Evolutionary conservation across 106 monocot species (phyloP), one percentile per base, ranked within the genome.

Genomic region (Phalaenopsis aphrodite): DNA sequence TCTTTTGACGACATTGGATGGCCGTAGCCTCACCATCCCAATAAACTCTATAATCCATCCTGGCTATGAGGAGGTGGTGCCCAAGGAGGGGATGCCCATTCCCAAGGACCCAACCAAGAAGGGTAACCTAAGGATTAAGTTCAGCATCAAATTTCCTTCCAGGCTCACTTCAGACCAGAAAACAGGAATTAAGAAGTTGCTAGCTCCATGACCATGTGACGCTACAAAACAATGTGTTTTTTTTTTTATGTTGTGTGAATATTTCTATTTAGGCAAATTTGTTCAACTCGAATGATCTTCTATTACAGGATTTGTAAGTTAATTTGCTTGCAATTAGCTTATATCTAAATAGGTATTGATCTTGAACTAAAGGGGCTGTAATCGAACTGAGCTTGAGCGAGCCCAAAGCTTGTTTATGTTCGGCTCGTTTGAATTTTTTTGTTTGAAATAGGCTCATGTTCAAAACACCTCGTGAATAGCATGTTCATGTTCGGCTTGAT

Each of bases 41-140:
- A 55, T 82, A 4, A 82, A 77, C 77, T 77, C 67, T n/a, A 55
- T 82, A 48, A 77, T 82, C 61, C 77, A 77, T 77, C 77, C 82
- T 38, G 69, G 82, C 38, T 82, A 82, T 19, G 82, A 82, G 77
- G 77, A 82, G 82, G 77, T 82, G 3, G 68, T 82, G 9, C 67
- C 65, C 5, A 48, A 47, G 64, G 77, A 82, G 17, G 82, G 82
- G 19, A 82, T 82, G 82, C 82, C 82, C 11, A 52, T 82, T 39
- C 66, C 82, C 19, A 82, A 77, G 55, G 82, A 82, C 48, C 67
- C 67, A 37, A 30, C 82, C 38, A 82, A 49, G 77, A 82, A 37
- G 42, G 82, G 82, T 14, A 82, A 77, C 19, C 66, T 82, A 11
- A 76, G 47, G 7, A 77, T 82, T 19, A 82, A 77, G 48, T 82